Conservation (phyloP, 169 alveolate species). For the Cardiosporidium cionae region DNA sequence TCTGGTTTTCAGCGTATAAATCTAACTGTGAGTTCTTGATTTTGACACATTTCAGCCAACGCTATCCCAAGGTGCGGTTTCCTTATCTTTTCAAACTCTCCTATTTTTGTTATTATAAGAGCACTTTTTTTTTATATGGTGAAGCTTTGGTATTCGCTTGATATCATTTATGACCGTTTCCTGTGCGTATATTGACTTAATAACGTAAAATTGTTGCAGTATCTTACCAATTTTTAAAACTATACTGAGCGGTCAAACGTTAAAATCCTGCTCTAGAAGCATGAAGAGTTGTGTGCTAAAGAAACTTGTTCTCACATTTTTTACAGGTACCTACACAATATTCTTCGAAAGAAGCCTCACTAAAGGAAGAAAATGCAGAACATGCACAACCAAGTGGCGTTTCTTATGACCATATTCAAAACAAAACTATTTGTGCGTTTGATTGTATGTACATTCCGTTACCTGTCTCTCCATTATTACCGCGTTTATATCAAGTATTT, state of each 20-base stretch:
- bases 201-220: not conserved
- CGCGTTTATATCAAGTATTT: no score
- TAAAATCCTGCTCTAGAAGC: not conserved
- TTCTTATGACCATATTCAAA: not conserved
- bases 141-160: not conserved
- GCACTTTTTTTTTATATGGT: not conserved
- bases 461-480: no score
- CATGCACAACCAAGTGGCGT: not conserved
- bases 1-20: not conserved
- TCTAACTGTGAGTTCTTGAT: slow-evolving; percentile 47
- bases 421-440: slow-evolving; percentile 11
- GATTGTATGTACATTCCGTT: slow-evolving; percentile 19
- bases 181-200: not conserved
- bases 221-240: not conserved
- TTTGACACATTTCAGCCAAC: slow-evolving; percentile 82
- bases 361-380: not conserved
- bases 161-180: not conserved
- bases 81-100: no score
- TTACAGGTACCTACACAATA: not conserved
- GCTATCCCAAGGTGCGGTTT: slow-evolving; percentile 78
- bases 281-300: not conserved
- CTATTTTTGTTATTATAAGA: not conserved
- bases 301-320: not conserved
- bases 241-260: not conserved
- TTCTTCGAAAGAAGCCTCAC: not conserved